Evolutionary conservation across 768 basidiomycete genomes (phyloP), one percentile per base, ranked within the genome.

Genomic region (Naganishia friedmannii): DNA sequence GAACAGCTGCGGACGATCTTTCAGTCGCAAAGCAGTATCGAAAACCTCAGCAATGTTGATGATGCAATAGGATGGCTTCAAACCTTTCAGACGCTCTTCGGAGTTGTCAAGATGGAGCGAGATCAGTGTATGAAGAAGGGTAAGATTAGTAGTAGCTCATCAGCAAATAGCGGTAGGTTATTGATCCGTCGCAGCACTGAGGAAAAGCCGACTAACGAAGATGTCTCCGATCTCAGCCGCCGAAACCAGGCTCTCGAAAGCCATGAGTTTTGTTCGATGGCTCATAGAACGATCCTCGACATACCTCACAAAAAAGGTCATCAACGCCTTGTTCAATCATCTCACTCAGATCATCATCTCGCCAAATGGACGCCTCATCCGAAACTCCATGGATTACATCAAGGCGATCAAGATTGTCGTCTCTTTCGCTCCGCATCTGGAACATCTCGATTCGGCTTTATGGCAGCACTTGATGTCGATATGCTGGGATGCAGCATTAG

Each of bases 401-500:
- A 94, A 94, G 78, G 85, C 89, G 0, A 83, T 96, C 58, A 86
- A 86, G 67, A 83, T 82, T 69, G 77, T 97, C 10, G 82, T 91
- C 65, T 82, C 83, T 68, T 89, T 87, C 79, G 78, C 82, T 2
- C 88, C 92, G 2, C 93, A 97, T 80, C 83, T 94, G 67, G 90
- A 94, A 53, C 87, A 89, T 74, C 76, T 94, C 65, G 86, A 86
- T 12, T 82, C 85, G 42, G 82, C 83, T 0, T 81, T 74, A 37
- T 98, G 95, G 95, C 79, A 88, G 32, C 82, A 82, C 39, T 79
- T 92, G 53, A 85, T 89, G 42, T 86, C 87, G 73, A 81, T 91
- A 48, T 86, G 85, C 46, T 93, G 95, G 83, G 91, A 92, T 74
- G 86, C 88, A 5, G 83, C 93, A 0, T 81, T 97, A 5, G 87